These are phyloP conservation scores for Endothia cerciana DNA, from an alignment of 2,329 filamentous ascomycete genomes.

Conservation along the genomic window DNA sequence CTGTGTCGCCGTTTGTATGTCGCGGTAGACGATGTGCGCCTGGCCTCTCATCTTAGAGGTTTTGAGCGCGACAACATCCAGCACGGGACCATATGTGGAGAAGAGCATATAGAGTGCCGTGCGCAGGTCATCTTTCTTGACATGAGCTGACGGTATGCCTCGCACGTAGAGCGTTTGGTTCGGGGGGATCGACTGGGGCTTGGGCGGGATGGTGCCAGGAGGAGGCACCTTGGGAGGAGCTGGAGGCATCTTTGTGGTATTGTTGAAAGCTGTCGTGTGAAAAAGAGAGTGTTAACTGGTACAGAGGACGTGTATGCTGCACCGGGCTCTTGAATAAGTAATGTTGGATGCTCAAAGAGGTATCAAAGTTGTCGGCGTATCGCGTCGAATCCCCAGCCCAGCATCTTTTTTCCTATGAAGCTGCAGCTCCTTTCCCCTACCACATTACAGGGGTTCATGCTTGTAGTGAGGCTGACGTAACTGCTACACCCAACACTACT, in stretches of 20 bases:
- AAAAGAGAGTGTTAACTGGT: background rate
- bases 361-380: conserved; percentile 8
- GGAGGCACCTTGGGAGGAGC: conserved; percentile 24
- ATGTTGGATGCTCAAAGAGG: background rate
- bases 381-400: conserved; percentile 18
- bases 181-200: conserved; percentile 30
- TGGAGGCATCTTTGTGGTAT: conserved; percentile 18
- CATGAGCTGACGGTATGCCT: conserved; percentile 83
- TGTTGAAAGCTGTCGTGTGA: background rate
- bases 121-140: conserved; percentile 86
- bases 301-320: background rate
- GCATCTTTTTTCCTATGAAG: conserved; percentile 28
- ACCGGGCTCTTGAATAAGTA: background rate
- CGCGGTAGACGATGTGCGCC: conserved; percentile 88
- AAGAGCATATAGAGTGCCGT: conserved; percentile 91
- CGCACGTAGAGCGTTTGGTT: conserved; percentile 77
- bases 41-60: conserved; percentile 94
- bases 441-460: conserved; percentile 29
- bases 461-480: conserved; percentile 21
- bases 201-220: conserved; percentile 26
- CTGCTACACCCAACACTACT: conserved; percentile 19
- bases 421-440: conserved; percentile 17
- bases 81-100: conserved; percentile 87
- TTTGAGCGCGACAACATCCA: conserved; percentile 89
- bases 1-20: conserved; percentile 89